Evolutionary conservation across 192 early-diverging fungal genomes (phyloP).

Genomic region (Entomortierella lignicola): DNA sequence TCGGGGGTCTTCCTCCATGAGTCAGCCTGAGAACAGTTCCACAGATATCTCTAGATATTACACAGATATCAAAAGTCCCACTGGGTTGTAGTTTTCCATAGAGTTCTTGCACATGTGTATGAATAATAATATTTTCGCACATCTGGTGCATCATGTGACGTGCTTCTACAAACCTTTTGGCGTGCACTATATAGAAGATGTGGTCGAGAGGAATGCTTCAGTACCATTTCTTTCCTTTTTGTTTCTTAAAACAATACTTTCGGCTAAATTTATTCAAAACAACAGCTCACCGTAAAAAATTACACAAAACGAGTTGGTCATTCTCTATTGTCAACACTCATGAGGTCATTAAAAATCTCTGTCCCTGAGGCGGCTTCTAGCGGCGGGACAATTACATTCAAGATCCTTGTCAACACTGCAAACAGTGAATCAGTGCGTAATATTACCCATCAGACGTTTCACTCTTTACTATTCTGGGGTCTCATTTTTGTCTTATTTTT

Average conservation of each 20-base stretch:
- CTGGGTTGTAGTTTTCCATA: neutral
- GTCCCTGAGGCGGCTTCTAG: slow-evolving; percentile 66
- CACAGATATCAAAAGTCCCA: neutral
- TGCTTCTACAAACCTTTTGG: too few species aligned
- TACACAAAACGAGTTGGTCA: too few species aligned
- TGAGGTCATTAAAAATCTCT: slow-evolving; percentile 36
- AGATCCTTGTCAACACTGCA: slow-evolving; percentile 54
- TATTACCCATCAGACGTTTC: neutral
- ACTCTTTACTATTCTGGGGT: neutral
- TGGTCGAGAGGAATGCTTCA: too few species aligned
- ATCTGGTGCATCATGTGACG: too few species aligned
- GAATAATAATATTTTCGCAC: too few species aligned
- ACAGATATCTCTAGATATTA: neutral
- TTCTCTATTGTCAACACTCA: neutral
- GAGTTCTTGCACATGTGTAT: too few species aligned
- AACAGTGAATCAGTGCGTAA: slow-evolving; percentile 29
- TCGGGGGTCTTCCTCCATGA: neutral
- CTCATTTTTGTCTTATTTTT: neutral
- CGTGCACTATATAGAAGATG: too few species aligned
- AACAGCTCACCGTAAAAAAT: too few species aligned
- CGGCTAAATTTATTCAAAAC: too few species aligned
- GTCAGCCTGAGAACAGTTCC: neutral
- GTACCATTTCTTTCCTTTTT: too few species aligned
- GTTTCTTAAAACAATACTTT: too few species aligned
- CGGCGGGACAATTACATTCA: slow-evolving; percentile 65